These are phyloP conservation scores for Eragrostis curvula DNA, from an alignment of 176 grass and related monocot species.

Conservation along the genomic window DNA sequence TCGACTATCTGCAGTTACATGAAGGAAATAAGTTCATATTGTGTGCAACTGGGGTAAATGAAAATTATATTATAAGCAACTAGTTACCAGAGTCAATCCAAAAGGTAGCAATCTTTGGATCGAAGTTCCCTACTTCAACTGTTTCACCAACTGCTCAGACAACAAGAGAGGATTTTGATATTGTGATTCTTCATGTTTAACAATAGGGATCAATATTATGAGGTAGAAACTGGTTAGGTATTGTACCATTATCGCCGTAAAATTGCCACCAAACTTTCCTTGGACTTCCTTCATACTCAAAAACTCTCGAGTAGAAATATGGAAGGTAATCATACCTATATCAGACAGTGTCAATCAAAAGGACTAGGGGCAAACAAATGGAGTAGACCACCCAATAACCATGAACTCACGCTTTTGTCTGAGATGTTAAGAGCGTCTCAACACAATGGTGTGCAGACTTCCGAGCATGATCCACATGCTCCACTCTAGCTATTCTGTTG, in stretches of 20 bases:
- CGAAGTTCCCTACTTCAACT: constrained; percentile 90
- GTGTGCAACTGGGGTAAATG: constrained; percentile 18
- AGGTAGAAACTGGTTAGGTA: constrained; percentile 29
- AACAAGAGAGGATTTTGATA: constrained; percentile 18
- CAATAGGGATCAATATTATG: background rate
- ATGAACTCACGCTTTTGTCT: constrained; percentile 79
- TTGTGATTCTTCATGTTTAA: constrained; percentile 9
- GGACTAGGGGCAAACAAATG: background rate
- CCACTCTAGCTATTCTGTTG: constrained; percentile 74
- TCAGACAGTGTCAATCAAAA: constrained; percentile 34
- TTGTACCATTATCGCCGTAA: constrained; percentile 89
- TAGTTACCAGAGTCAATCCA: constrained; percentile 87
- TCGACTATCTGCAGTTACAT: constrained; percentile 67
- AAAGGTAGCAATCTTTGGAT: constrained; percentile 83
- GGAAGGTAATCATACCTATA: constrained; percentile 95
- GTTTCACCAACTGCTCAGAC: constrained; percentile 79
- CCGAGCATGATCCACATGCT: constrained; percentile 98
- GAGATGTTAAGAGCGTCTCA: constrained; percentile 75
- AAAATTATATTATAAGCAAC: constrained; percentile 31
- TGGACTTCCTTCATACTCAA: constrained; percentile 90
- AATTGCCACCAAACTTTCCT: constrained; percentile 99
- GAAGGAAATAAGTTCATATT: constrained; percentile 13
- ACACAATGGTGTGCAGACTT: constrained; percentile 97
- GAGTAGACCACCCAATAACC: constrained; percentile 1
- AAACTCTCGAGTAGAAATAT: constrained; percentile 95